phyloP scores from a whole-genome alignment of 2,329 filamentous ascomycete species.

The Diaporthe sp. region DNA sequence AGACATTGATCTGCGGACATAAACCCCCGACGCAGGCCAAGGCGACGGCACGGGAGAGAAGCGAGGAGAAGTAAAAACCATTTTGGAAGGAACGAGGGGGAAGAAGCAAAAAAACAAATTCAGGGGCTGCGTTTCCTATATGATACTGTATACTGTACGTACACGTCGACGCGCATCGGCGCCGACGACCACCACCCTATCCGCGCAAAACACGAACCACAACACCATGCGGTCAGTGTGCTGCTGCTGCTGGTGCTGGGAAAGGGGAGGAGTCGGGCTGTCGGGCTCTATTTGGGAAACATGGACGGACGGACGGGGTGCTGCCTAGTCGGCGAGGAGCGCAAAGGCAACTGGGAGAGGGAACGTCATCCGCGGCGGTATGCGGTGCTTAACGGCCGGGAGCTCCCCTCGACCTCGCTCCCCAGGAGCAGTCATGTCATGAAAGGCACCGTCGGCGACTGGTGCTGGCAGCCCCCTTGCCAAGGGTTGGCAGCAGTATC shows the following conservation, averaged over 20 bases:
- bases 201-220: not conserved
- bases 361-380: not conserved
- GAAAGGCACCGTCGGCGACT: not conserved
- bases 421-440: not conserved
- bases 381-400: not conserved
- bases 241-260: not conserved
- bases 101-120: not conserved
- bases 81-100: not conserved
- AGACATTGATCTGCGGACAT: conserved; percentile 25
- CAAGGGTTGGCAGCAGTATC: not conserved
- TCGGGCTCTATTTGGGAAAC: not conserved
- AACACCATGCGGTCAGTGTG: not conserved
- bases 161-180: conserved; percentile 13
- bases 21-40: conserved; percentile 24
- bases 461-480: not conserved
- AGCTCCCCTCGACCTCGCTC: not conserved
- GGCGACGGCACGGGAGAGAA: not conserved
- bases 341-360: not conserved
- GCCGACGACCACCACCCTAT: not conserved
- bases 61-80: not conserved
- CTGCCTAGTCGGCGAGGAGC: too few relatives aligned
- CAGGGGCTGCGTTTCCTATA: not conserved
- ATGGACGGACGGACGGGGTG: too few relatives aligned
- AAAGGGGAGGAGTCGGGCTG: not conserved
- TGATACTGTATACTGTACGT: not conserved